Evolutionary conservation across 2,329 filamentous ascomycete genomes (phyloP).

Genomic region (Pezicula neosporulosa): DNA sequence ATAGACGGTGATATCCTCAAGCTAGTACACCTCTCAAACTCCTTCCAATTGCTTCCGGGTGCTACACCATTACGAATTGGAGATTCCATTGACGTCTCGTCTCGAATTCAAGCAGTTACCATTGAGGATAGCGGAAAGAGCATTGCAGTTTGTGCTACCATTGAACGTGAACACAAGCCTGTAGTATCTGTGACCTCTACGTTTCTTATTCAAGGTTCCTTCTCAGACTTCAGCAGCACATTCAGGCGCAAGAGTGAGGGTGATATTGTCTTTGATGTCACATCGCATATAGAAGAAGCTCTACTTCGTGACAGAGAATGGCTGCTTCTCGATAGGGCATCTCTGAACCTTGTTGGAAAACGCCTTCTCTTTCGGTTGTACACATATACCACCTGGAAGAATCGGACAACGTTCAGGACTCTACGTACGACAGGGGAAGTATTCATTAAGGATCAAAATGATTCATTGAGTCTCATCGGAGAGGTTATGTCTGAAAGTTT

Average conservation of each 20-base stretch:
- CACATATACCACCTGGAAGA: slow-evolving; percentile 90
- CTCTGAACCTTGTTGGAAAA: slow-evolving; percentile 85
- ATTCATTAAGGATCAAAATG: slow-evolving; percentile 35
- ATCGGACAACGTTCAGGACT: slow-evolving; percentile 84
- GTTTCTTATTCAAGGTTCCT: slow-evolving; percentile 91
- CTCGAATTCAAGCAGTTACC: slow-evolving; percentile 94
- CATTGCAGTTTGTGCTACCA: slow-evolving; percentile 99
- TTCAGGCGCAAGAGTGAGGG: slow-evolving; percentile 98
- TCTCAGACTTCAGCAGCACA: slow-evolving; percentile 94
- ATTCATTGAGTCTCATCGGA: no score
- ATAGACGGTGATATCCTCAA: slow-evolving; percentile 96
- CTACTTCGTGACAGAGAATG: slow-evolving; percentile 96
- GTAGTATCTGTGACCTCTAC: slow-evolving; percentile 99
- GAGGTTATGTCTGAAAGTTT: no score
- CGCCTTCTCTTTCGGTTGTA: slow-evolving; percentile 95
- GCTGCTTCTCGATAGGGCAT: slow-evolving; percentile 84
- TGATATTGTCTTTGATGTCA: slow-evolving; percentile 87
- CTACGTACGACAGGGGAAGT: slow-evolving; percentile 93
- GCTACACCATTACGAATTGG: slow-evolving; percentile 94
- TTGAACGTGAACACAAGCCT: slow-evolving; percentile 74
- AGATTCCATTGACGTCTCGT: slow-evolving; percentile 86
- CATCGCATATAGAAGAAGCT: slow-evolving; percentile 85
- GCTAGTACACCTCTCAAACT: slow-evolving; percentile 93
- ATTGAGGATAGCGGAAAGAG: slow-evolving; percentile 99
- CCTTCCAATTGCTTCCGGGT: slow-evolving; percentile 96